These are phyloP conservation scores for Cordia subcordata DNA, from an alignment of 257 asterid genomes.

Conservation along the genomic window DNA sequence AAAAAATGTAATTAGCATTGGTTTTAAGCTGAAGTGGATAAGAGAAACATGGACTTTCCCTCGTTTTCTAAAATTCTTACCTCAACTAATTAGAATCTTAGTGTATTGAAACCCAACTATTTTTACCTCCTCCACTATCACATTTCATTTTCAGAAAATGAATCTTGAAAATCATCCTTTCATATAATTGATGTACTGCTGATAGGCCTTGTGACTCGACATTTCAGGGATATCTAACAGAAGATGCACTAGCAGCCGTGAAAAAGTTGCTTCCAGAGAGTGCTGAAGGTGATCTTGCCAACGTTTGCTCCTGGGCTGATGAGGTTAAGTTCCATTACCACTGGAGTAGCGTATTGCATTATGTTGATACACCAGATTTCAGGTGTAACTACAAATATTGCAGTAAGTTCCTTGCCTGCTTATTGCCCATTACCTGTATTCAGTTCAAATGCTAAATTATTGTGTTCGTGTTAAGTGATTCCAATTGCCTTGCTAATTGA, in stretches of 20 bases:
- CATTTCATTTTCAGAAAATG: no score
- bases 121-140: no score
- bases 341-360: constrained; percentile 85
- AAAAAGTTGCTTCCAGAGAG: constrained; percentile 69
- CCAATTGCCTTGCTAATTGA: no score
- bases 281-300: constrained; percentile 89
- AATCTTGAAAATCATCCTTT: no score
- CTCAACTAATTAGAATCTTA: no score
- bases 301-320: constrained; percentile 90
- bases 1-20: no score
- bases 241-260: constrained; percentile 56
- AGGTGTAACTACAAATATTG: constrained; percentile 78
- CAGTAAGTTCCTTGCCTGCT: constrained; percentile 50
- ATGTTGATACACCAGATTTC: constrained; percentile 88
- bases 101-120: no score
- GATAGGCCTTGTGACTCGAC: not conserved
- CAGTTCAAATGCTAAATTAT: not conserved
- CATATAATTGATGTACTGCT: no score
- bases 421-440: not conserved
- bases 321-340: constrained; percentile 57
- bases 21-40: no score
- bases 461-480: no score
- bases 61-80: no score
- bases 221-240: constrained; percentile 59
- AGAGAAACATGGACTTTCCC: no score